Percentiles rank a stretch among this genome's conserved stretches.
Conservation (phyloP, 441 rosid species). For the Aleurites moluccanus region DNA sequence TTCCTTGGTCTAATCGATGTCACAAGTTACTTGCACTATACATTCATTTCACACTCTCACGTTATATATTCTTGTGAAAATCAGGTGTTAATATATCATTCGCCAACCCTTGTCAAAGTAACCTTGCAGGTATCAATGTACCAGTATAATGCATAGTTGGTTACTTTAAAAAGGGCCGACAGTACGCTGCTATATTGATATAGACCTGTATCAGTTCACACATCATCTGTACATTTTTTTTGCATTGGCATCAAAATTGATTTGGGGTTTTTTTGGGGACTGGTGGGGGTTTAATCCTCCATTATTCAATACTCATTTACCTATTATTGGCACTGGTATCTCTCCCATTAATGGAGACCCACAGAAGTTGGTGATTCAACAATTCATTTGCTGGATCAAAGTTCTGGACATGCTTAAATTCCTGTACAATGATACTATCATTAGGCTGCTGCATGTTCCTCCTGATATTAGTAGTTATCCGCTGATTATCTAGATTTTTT, state of each 20-base stretch:
- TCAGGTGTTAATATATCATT: not conserved
- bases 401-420: not conserved
- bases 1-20: conserved; percentile 8
- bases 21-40: not conserved
- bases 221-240: not conserved
- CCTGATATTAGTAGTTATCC: not conserved
- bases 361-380: not conserved
- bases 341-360: not conserved
- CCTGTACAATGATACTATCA: not conserved
- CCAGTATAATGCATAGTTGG: not conserved
- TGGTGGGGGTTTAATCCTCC: not conserved
- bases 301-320: not conserved
- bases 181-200: not conserved
- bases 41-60: not conserved
- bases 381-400: not conserved
- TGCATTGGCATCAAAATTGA: not conserved
- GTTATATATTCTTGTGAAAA: not conserved
- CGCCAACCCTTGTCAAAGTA: not conserved
- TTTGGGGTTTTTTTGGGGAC: not conserved
- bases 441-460: not conserved
- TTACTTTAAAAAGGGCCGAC: not conserved
- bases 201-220: not conserved
- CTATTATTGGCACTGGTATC: not conserved
- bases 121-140: not conserved
- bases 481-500: not conserved